These are phyloP conservation scores for Deuterostichococcus epilithicus DNA, from an alignment of 139 green algal species.

Conservation along the genomic window DNA sequence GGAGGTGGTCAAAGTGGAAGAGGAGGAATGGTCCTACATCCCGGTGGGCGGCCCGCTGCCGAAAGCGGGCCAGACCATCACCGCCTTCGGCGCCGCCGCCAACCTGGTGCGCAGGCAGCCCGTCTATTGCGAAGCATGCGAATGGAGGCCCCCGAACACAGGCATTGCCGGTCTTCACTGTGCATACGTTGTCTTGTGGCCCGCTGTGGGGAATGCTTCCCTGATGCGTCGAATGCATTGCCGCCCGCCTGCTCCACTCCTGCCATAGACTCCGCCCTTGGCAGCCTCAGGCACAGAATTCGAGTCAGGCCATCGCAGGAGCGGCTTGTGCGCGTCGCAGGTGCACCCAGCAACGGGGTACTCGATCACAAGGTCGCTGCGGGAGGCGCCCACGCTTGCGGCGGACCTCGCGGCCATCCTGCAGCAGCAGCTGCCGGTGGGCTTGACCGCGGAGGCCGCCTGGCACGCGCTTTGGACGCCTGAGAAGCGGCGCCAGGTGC, in stretches of 20 bases:
- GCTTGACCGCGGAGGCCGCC: slow-evolving; percentile 28
- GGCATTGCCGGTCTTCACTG: no score
- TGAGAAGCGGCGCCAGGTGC: slow-evolving; percentile 75
- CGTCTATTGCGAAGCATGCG: no score
- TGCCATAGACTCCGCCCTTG: no score
- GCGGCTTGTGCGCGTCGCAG: no score
- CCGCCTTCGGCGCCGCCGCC: slow-evolving; percentile 84
- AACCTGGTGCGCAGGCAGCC: slow-evolving; percentile 44
- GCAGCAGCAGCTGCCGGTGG: slow-evolving; percentile 21
- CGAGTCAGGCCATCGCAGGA: no score
- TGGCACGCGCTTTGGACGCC: slow-evolving; percentile 84
- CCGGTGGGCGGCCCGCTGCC: slow-evolving; percentile 85
- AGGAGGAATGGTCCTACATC: slow-evolving; percentile 95
- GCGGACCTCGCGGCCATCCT: slow-evolving; percentile 30
- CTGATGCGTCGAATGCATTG: no score
- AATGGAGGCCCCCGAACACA: no score
- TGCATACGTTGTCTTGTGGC: no score
- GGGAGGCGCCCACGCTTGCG: slow-evolving; percentile 56
- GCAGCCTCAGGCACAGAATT: no score
- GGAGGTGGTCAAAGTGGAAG: slow-evolving; percentile 58
- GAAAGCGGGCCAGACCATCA: slow-evolving; percentile 40
- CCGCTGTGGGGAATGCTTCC: no score
- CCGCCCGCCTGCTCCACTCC: no score
- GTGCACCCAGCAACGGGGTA: slow-evolving; percentile 80
- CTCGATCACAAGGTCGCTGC: slow-evolving; percentile 51